Percentiles rank a stretch among this genome's conserved stretches.
These are phyloP conservation scores for Spongiforma sp. DNA, from an alignment of 1,284 basidiomycete genomes.

Conservation along the genomic window DNA sequence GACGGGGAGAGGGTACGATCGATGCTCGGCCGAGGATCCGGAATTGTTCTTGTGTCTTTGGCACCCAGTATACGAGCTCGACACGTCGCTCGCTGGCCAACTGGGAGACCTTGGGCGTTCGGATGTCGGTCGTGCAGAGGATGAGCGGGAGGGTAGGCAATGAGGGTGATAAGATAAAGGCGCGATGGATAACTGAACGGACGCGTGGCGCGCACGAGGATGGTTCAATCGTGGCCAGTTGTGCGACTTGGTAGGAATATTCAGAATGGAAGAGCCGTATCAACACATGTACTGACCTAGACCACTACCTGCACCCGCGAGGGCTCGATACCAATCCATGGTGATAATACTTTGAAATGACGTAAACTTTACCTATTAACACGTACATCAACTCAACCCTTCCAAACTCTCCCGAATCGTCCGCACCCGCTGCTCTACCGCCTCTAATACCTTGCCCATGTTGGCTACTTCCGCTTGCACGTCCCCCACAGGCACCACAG, in stretches of 20 bases:
- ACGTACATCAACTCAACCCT: constrained; percentile 29
- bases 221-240: constrained; percentile 62
- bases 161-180: constrained; percentile 55
- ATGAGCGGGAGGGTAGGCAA: constrained; percentile 55
- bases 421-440: constrained; percentile 58
- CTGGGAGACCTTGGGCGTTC: constrained; percentile 63
- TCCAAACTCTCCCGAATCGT: constrained; percentile 45
- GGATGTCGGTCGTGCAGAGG: constrained; percentile 63
- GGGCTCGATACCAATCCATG: no score
- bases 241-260: no score
- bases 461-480: constrained; percentile 56
- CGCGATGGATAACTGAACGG: constrained; percentile 64
- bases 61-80: constrained; percentile 66
- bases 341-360: no score
- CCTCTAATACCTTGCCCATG: constrained; percentile 57
- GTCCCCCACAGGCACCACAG: constrained; percentile 30
- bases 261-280: no score
- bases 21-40: constrained; percentile 56
- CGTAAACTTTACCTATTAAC: no score
- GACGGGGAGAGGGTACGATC: constrained; percentile 49
- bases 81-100: constrained; percentile 47
- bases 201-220: constrained; percentile 50
- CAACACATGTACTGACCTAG: no score
- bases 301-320: no score
- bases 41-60: constrained; percentile 60